These are phyloP conservation scores for Ascosphaera apis DNA, from an alignment of 2,329 filamentous ascomycete genomes.

Conservation along the genomic window DNA sequence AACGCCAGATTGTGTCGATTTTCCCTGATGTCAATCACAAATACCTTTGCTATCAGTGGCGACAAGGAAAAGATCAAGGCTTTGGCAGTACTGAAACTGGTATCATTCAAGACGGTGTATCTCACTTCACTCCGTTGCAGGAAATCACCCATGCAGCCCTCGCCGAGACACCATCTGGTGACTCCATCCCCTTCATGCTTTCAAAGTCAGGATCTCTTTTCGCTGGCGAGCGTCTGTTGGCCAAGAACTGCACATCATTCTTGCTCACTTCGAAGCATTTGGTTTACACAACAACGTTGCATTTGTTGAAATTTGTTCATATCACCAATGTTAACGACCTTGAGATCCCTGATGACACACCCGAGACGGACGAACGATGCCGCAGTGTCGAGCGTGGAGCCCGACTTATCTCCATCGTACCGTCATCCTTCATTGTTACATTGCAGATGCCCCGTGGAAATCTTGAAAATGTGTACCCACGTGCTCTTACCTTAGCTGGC, in stretches of 20 bases:
- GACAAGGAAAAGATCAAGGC: neutral
- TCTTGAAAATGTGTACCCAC: constrained; percentile 78
- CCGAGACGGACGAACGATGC: constrained; percentile 78
- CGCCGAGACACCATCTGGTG: neutral
- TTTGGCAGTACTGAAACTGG: neutral
- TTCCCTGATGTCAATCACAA: constrained; percentile 14
- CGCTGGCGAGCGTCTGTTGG: constrained; percentile 48
- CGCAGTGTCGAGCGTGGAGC: constrained; percentile 79
- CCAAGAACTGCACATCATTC: constrained; percentile 84
- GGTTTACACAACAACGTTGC: constrained; percentile 77
- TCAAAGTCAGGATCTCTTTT: constrained; percentile 57
- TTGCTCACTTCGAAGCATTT: constrained; percentile 59
- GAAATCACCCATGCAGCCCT: neutral
- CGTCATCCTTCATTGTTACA: constrained; percentile 62
- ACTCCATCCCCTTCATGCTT: constrained; percentile 37
- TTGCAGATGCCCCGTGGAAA: constrained; percentile 94
- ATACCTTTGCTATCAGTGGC: neutral
- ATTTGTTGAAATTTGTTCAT: constrained; percentile 87
- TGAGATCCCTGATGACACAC: constrained; percentile 65
- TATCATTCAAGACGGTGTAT: neutral
- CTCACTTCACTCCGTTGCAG: neutral
- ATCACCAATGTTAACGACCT: constrained; percentile 46
- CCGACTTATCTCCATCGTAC: constrained; percentile 68
- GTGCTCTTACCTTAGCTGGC: constrained; percentile 76
- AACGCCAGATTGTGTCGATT: constrained; percentile 15